Evolutionary conservation across 1,139 yeast genomes (phyloP).

Genomic region (Suhomyces terraborum): DNA sequence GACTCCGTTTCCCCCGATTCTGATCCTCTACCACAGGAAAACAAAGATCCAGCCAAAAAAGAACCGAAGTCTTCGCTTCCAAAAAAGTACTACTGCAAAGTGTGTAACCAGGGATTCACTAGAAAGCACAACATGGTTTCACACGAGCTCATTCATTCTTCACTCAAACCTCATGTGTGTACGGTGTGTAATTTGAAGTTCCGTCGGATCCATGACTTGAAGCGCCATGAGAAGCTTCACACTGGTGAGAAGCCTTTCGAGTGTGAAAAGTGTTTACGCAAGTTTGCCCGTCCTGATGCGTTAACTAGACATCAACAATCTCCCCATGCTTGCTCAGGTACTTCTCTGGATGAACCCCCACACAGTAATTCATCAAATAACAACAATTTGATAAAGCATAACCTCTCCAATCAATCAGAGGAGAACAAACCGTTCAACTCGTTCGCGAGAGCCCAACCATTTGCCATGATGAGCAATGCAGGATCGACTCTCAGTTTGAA

Average conservation of each 20-base stretch:
- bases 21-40: background rate
- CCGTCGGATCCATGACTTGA: conserved; percentile 73
- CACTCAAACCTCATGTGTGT: conserved; percentile 68
- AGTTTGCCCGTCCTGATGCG: conserved; percentile 80
- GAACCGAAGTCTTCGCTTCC: conserved; percentile 4
- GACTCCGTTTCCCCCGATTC: background rate
- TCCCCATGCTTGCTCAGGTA: conserved; percentile 41
- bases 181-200: conserved; percentile 63
- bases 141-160: conserved; percentile 69
- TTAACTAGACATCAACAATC: conserved; percentile 62
- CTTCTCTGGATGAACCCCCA: background rate
- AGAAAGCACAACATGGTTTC: conserved; percentile 75
- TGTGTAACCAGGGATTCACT: conserved; percentile 64
- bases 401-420: background rate
- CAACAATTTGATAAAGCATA: background rate
- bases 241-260: conserved; percentile 72
- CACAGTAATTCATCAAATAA: background rate
- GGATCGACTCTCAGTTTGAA: conserved; percentile 4
- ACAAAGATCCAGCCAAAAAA: background rate
- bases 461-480: background rate
- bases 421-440: conserved; percentile 3
- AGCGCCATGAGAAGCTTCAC: conserved; percentile 73
- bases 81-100: conserved; percentile 51
- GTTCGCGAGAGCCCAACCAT: background rate
- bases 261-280: conserved; percentile 63